phyloP scores from a whole-genome alignment of 2,329 filamentous ascomycete species.

The Epichloe sp. region DNA sequence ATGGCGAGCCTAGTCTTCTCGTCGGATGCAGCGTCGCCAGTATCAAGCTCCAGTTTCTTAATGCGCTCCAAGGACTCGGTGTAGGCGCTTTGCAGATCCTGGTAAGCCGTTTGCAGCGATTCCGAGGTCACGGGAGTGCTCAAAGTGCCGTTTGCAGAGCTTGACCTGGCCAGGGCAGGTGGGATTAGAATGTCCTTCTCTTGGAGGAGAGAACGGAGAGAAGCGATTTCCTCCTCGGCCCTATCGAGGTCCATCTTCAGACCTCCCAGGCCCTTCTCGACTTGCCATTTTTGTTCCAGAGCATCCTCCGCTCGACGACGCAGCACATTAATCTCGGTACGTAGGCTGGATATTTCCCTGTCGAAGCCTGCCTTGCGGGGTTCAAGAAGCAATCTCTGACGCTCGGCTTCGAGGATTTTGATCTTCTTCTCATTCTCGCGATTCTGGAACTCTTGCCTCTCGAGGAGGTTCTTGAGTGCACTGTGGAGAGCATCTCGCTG shows the following conservation, averaged over 20 bases:
- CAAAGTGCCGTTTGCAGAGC: constrained; percentile 16
- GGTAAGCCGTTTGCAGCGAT: constrained; percentile 61
- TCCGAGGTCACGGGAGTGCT: constrained; percentile 47
- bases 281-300: constrained; percentile 90
- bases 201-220: constrained; percentile 63
- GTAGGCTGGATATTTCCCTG: constrained; percentile 64
- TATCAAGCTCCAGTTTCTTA: constrained; percentile 45
- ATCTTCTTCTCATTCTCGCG: constrained; percentile 75
- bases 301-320: constrained; percentile 85
- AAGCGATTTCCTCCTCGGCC: constrained; percentile 81
- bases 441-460: constrained; percentile 74
- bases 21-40: constrained; percentile 25
- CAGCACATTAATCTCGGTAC: constrained; percentile 73
- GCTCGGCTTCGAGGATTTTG: constrained; percentile 60
- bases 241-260: constrained; percentile 95
- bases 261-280: constrained; percentile 76
- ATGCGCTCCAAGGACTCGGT: constrained; percentile 52
- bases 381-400: constrained; percentile 55
- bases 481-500: constrained; percentile 87
- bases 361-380: constrained; percentile 71
- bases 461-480: constrained; percentile 71
- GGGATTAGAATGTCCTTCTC: constrained; percentile 74
- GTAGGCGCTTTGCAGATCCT: constrained; percentile 62
- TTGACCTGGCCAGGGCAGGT: constrained; percentile 38
- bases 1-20: constrained; percentile 50